Conservation (phyloP, 495 filamentous ascomycete species). For the Aspergillus olivimuriae region DNA sequence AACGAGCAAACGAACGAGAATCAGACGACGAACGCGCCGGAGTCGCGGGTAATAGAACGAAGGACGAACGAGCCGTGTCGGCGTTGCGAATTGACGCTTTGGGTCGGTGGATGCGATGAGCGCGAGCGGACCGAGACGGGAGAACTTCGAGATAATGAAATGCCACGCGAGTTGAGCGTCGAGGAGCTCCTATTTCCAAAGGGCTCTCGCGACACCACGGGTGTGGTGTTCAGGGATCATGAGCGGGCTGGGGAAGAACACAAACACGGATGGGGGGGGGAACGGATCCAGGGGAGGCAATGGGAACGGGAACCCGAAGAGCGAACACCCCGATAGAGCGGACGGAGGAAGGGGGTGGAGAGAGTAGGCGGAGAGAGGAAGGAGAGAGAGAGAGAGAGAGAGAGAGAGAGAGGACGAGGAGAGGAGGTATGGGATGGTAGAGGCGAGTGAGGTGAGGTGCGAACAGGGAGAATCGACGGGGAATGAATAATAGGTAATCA, state of each 20-base stretch:
- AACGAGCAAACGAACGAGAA: background rate
- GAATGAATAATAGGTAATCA: slow-evolving; percentile 15
- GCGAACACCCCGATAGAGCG: slow-evolving; percentile 4
- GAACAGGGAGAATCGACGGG: no score
- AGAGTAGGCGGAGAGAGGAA: slow-evolving; percentile 4
- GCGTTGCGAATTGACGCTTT: no score
- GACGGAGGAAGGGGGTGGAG: background rate
- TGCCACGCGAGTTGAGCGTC: slow-evolving; percentile 8
- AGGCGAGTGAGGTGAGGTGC: no score
- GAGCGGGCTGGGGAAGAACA: slow-evolving; percentile 9
- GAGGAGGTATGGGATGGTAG: no score
- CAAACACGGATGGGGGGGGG: slow-evolving; percentile 9
- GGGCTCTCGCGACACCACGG: slow-evolving; percentile 10
- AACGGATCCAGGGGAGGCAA: slow-evolving; percentile 6
- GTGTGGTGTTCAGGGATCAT: slow-evolving; percentile 12
- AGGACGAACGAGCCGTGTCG: slow-evolving; percentile 3
- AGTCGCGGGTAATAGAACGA: slow-evolving; percentile 2
- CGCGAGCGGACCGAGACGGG: no score
- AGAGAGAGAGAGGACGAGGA: slow-evolving; percentile 4
- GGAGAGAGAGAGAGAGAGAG: slow-evolving; percentile 13
- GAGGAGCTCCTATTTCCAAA: slow-evolving; percentile 11
- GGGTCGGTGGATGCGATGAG: no score
- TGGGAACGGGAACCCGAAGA: slow-evolving; percentile 5
- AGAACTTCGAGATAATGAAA: no score
- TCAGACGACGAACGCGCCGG: background rate